Percentiles rank a stretch among this genome's conserved stretches.
These are phyloP conservation scores for Aspergillus campestris DNA, from an alignment of 495 filamentous ascomycete species.

Conservation along the genomic window DNA sequence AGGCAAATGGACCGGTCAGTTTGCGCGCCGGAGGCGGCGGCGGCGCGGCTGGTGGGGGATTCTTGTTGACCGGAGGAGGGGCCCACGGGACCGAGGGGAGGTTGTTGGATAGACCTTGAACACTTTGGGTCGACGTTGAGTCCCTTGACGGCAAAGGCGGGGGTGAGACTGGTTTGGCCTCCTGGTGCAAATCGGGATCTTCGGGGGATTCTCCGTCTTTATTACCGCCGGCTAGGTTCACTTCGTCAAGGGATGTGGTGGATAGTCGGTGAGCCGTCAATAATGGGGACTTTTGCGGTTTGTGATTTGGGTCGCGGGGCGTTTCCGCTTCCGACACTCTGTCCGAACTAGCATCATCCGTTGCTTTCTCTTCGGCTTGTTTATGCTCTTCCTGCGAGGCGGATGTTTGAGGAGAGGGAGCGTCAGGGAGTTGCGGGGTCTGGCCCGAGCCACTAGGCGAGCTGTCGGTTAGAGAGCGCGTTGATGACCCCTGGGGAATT, in stretches of 20 bases:
- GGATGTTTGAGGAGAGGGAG: constrained; percentile 24
- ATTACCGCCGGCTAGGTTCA: constrained; percentile 54
- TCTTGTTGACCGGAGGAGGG: constrained; percentile 31
- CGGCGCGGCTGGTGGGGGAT: constrained; percentile 31
- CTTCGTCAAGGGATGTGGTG: constrained; percentile 57
- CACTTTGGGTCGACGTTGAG: constrained; percentile 28
- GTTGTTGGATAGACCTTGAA: constrained; percentile 41
- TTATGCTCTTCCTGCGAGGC: constrained; percentile 25
- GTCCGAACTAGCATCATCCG: constrained; percentile 15
- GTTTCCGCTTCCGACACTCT: constrained; percentile 23
- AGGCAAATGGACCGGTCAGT: constrained; percentile 72
- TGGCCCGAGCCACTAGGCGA: constrained; percentile 29
- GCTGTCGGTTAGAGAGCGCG: constrained; percentile 43
- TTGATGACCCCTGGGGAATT: constrained; percentile 30
- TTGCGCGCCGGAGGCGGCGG: constrained; percentile 49
- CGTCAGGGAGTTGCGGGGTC: constrained; percentile 30
- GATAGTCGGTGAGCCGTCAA: constrained; percentile 57
- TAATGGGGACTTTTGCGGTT: constrained; percentile 43
- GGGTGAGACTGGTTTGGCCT: constrained; percentile 29
- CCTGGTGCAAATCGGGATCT: constrained; percentile 9
- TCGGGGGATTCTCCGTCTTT: constrained; percentile 29
- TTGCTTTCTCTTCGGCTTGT: constrained; percentile 17
- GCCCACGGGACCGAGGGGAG: constrained; percentile 48
- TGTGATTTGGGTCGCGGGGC: constrained; percentile 17
- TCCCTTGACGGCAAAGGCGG: constrained; percentile 46